phyloP scores from a whole-genome alignment of 179 eudicot genomes.

The Monotropa hypopitys region DNA sequence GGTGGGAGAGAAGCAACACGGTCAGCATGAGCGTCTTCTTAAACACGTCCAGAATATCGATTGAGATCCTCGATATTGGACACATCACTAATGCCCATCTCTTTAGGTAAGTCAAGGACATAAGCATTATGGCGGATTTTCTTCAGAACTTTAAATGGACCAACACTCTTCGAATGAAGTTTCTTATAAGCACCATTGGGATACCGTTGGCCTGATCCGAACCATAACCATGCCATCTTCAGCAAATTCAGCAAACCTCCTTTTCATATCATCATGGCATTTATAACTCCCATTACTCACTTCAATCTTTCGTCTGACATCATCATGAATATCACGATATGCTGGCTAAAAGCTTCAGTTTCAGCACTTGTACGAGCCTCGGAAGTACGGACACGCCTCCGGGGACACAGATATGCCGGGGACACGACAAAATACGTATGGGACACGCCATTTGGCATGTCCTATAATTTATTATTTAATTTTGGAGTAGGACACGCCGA shows the following conservation, averaged over 20 bases:
- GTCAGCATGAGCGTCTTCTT: no score
- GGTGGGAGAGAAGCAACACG: no score
- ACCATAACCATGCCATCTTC: constrained; percentile 2
- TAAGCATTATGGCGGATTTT: not conserved
- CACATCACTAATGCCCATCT: no score
- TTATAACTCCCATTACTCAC: not conserved
- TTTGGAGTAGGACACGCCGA: no score
- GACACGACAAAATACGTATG: no score
- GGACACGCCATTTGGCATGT: no score
- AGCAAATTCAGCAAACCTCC: not conserved
- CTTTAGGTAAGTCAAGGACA: not conserved
- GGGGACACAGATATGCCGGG: no score
- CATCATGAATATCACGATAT: not conserved
- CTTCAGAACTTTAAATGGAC: not conserved
- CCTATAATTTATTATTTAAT: no score
- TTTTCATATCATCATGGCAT: no score
- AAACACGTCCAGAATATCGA: no score
- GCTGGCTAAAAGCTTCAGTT: not conserved
- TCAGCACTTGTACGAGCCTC: not conserved
- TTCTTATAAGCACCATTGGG: not conserved
- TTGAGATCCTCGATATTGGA: no score
- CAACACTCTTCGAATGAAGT: not conserved
- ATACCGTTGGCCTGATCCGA: not conserved
- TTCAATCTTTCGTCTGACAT: not conserved
- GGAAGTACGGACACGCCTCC: no score